Conservation (phyloP, 73 alveolate species). For the Stentor roeselii region DNA sequence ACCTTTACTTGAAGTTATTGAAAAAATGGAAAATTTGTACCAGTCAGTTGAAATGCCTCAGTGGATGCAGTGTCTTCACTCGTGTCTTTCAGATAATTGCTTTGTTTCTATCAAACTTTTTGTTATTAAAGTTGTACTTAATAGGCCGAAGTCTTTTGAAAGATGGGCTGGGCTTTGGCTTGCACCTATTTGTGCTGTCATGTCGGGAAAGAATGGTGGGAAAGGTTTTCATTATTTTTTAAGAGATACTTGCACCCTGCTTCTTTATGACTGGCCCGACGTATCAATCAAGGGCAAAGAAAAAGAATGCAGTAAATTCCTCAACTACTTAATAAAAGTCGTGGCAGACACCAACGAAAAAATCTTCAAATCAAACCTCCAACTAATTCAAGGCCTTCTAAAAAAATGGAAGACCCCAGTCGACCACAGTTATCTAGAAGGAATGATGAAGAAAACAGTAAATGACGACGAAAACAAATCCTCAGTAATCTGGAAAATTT, state of each 20-base stretch:
- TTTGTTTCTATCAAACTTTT: constrained; percentile 73
- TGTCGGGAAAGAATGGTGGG: constrained; percentile 86
- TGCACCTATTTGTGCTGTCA: constrained; percentile 71
- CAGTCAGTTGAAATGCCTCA: constrained; percentile 87
- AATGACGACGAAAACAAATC: constrained; percentile 59
- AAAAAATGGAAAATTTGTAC: constrained; percentile 67
- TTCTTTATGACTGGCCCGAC: constrained; percentile 65
- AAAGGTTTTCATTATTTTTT: constrained; percentile 96
- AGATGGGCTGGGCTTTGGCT: constrained; percentile 86
- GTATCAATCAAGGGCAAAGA: constrained; percentile 47
- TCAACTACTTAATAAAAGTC: constrained; percentile 59
- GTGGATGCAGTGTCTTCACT: constrained; percentile 79
- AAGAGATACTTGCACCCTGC: constrained; percentile 88
- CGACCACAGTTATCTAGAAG: constrained; percentile 58
- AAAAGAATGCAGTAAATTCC: constrained; percentile 60
- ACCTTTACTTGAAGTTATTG: constrained; percentile 71
- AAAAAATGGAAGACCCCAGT: constrained; percentile 71
- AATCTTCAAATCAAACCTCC: constrained; percentile 73
- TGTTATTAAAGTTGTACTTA: constrained; percentile 81
- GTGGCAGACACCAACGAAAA: constrained; percentile 77
- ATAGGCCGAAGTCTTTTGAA: constrained; percentile 75
- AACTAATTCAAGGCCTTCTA: constrained; percentile 72
- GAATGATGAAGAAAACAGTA: constrained; percentile 47
- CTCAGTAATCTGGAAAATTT: constrained; percentile 77
- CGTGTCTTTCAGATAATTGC: constrained; percentile 70